Evolutionary conservation across 1,284 basidiomycete species (phyloP), one percentile per base, ranked within the genome.

Genomic region (Moniliella sp.): DNA sequence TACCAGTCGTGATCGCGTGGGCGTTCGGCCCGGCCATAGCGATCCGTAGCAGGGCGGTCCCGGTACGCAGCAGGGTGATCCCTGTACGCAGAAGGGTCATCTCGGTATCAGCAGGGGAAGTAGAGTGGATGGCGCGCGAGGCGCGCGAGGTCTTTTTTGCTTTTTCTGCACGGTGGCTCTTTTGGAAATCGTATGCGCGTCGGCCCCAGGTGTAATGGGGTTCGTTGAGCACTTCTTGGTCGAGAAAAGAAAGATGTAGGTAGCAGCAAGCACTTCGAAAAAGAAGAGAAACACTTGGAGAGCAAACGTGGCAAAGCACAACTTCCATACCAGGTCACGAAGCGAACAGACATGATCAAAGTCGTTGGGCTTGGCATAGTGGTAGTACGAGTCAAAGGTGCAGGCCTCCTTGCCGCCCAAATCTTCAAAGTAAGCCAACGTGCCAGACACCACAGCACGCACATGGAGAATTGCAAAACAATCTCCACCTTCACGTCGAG

Each of bases 221-320:
- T 35, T 59, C 56, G 36, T 48, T 53, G 78, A 58, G 30, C 4
- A 36, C 77, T 73, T 62, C 61, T 35, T 62, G 61, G 28, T 62
- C 61, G 27, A 62, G 35, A 52, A 54, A 8, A 62, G 46, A 36
- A 62, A 59, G 35, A 52, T 55, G 46, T 62, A 62, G 14, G 45
- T 19, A 7, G 42, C 46, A 27, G 53, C 43, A 3, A 48, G 25
- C 7, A 37, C 11, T 34, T 55, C 54, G 33, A 59, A 36, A 14
- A 42, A 43, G 25, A 50, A 55, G 14, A 61, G 46, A 9, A 48
- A 32, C 1, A 41, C 47, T 34, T 57, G 49, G 1, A 61, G 35
- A 9, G 61, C 61, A 33, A 62, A 62, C 1, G 61, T 61, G 13
- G 59, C 53, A 30, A 60, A 62, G 2, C 50, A 48, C 13, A 62